Evolutionary conservation across 2,329 filamentous ascomycete species (phyloP), one percentile per base, ranked within the genome.

Genomic region (Ophiocordyceps sinensis): DNA sequence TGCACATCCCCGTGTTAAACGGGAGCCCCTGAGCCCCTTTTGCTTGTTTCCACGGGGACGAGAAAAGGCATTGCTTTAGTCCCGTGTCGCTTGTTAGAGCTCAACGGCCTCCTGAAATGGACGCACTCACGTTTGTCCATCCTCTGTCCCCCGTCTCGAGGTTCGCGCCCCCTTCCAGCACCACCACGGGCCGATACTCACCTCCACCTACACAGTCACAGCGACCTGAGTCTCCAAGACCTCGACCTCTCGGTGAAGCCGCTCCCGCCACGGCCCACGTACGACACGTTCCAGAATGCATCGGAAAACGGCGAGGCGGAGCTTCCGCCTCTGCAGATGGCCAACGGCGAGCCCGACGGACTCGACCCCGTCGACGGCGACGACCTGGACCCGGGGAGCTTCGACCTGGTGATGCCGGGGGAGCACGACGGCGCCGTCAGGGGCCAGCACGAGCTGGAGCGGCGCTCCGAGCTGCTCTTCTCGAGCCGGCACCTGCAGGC

Each of bases 401-500:
- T 64, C 36, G 56, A 64, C 38, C 51, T 58, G 17, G 54, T 57
- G 4, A 48, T 50, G 36, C 55, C 55, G 7, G 45, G 43, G 7
- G 42, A 45, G 12, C 40, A 45, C 23, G 37, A 40, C 7, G 21
- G 32, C 3, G 37, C 32, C 30, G 39, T 43, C 23, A 41, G 28
- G 12, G 39, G 42, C 30, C 44, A 44, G 15, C 52, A 75, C 52
- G 73, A 71, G 9, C 61, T 85, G 1, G 82, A 85, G 56, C 61
- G 64, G 17, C 69, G 75, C 32, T 75, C 78, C 0, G 77, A 82
- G 42, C 64, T 75, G 17, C 62, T 86, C 37, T 79, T 85, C 51
- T 84, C 79, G 1, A 65, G 60, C 15, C 70, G 77, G 36, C 82
- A 86, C 57, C 63, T 86, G 28, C 59, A 71, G 38, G 64, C 70